phyloP scores from a whole-genome alignment of 1,139 yeast genomes.

The Candida sanyaensis region DNA sequence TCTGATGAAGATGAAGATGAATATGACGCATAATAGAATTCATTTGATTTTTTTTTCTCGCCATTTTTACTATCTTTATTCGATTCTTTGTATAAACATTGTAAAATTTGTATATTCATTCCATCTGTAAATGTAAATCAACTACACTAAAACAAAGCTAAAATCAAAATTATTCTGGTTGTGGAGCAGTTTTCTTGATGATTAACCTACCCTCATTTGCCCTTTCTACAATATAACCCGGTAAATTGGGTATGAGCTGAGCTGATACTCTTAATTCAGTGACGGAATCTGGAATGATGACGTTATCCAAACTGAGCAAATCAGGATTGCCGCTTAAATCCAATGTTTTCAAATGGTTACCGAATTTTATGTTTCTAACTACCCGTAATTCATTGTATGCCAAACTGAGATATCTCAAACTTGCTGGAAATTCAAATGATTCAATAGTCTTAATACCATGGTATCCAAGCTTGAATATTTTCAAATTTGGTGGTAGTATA shows the following conservation, averaged over 20 bases:
- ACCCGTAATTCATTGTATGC: slow-evolving; percentile 43
- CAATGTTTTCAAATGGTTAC: slow-evolving; percentile 32
- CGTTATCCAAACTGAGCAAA: slow-evolving; percentile 38
- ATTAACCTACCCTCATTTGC: slow-evolving; percentile 39
- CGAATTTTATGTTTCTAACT: slow-evolving; percentile 40
- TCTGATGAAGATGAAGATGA: slow-evolving; percentile 50
- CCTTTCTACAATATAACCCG: slow-evolving; percentile 41
- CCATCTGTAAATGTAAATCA: slow-evolving; percentile 1
- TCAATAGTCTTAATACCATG: slow-evolving; percentile 44
- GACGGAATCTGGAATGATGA: slow-evolving; percentile 40
- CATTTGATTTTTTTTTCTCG: background rate
- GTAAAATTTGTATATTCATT: background rate
- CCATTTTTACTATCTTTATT: too few species aligned
- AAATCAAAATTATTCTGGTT: background rate
- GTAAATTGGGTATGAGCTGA: slow-evolving; percentile 37
- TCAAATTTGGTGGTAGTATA: slow-evolving; percentile 37
- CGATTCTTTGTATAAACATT: background rate
- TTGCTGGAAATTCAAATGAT: slow-evolving; percentile 40
- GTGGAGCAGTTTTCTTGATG: slow-evolving; percentile 25
- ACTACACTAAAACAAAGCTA: background rate
- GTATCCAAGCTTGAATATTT: slow-evolving; percentile 39
- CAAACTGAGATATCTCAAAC: slow-evolving; percentile 33
- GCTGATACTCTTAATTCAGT: slow-evolving; percentile 39
- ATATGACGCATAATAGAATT: slow-evolving; percentile 14
- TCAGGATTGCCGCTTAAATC: slow-evolving; percentile 50